Conservation (phyloP, 2,329 filamentous ascomycete species). For the Xylaria sp. region DNA sequence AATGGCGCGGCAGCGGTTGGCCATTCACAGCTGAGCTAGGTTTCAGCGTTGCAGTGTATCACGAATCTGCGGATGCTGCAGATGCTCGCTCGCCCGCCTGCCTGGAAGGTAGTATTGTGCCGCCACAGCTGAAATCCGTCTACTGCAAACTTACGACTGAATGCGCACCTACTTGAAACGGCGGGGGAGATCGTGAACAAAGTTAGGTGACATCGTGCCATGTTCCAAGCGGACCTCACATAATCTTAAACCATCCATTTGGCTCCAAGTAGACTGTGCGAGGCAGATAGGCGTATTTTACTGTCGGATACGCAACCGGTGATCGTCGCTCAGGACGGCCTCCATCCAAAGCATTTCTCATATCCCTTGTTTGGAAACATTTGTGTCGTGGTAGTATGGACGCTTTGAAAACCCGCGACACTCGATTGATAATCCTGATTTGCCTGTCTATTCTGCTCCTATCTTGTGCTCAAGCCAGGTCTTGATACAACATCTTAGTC, state of each 20-base stretch:
- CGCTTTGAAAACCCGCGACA: background rate
- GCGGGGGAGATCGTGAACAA: constrained; percentile 10
- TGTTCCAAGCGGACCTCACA: constrained; percentile 20
- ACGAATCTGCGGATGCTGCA: constrained; percentile 20
- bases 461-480: background rate
- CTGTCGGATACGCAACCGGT: background rate
- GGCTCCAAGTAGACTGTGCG: constrained; percentile 6
- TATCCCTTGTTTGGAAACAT: constrained; percentile 1
- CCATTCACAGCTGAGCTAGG: constrained; percentile 5
- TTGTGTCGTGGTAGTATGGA: background rate
- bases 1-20: background rate
- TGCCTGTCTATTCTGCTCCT: background rate
- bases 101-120: constrained; percentile 25
- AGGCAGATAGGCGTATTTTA: constrained; percentile 25
- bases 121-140: constrained; percentile 31
- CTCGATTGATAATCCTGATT: background rate
- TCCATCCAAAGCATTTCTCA: background rate
- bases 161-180: constrained; percentile 32
- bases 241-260: constrained; percentile 15
- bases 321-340: background rate
- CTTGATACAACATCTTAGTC: background rate
- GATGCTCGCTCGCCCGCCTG: constrained; percentile 3
- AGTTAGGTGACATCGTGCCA: constrained; percentile 29
- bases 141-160: constrained; percentile 26
- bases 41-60: constrained; percentile 25